These are phyloP conservation scores for Capniomyces stellatus DNA, from an alignment of 371 early-diverging fungal genomes.

Conservation along the genomic window DNA sequence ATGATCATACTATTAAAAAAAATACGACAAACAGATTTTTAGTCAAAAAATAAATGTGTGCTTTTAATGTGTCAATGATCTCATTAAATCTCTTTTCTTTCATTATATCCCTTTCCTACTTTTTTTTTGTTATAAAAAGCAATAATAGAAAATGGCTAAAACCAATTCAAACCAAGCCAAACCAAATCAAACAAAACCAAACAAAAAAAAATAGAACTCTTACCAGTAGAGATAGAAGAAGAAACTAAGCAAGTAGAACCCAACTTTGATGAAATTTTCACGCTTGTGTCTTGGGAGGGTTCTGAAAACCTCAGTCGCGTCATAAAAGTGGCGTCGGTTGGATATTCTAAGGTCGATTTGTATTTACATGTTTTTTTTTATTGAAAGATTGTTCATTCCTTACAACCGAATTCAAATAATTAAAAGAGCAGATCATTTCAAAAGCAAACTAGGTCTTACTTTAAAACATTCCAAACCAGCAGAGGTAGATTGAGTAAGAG, in stretches of 20 bases:
- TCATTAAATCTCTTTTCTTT: too few relatives aligned
- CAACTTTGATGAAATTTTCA: conserved; percentile 88
- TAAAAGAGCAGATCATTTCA: not conserved
- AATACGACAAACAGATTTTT: too few relatives aligned
- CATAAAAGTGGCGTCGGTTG: conserved; percentile 71
- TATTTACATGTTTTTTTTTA: not conserved
- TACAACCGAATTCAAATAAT: not conserved
- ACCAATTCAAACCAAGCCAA: too few relatives aligned
- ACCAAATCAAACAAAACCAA: too few relatives aligned
- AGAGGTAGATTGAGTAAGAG: conserved; percentile 71
- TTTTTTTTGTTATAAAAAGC: too few relatives aligned
- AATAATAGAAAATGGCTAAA: too few relatives aligned
- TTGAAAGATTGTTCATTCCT: too few relatives aligned
- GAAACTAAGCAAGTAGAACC: conserved; percentile 82
- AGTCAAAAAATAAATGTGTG: too few relatives aligned
- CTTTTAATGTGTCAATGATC: too few relatives aligned
- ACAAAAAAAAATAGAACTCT: not conserved
- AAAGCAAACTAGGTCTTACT: conserved; percentile 32
- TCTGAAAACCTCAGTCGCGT: conserved; percentile 94
- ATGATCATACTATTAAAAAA: too few relatives aligned
- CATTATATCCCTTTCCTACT: too few relatives aligned
- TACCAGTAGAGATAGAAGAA: conserved; percentile 63
- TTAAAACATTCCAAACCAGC: conserved; percentile 61
- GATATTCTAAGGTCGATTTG: conserved; percentile 38
- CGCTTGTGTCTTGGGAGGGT: conserved; percentile 72